Evolutionary conservation across 179 eudicot genomes (phyloP).

Genomic region (Drosera spatulata): DNA sequence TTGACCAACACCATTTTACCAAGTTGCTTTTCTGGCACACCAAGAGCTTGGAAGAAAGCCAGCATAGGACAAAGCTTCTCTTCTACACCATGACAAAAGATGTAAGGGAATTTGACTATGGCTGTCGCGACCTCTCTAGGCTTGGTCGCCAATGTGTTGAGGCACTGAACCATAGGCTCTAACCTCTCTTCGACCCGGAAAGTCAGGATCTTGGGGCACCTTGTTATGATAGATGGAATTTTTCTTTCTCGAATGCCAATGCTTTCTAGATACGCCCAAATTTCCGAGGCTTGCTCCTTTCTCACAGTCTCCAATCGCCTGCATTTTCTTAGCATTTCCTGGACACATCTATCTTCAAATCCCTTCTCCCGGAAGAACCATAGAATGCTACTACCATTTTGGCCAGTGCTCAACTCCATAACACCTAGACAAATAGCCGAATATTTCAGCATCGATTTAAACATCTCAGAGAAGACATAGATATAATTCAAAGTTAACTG

Average conservation of each 20-base stretch:
- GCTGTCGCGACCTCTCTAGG: slow-evolving; percentile 69
- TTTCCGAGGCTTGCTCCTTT: slow-evolving; percentile 60
- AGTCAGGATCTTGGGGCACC: slow-evolving; percentile 85
- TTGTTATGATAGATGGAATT: slow-evolving; percentile 55
- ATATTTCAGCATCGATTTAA: neutral
- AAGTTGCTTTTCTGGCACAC: slow-evolving; percentile 66
- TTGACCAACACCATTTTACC: slow-evolving; percentile 78
- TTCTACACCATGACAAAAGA: slow-evolving; percentile 72
- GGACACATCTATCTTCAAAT: slow-evolving; percentile 68
- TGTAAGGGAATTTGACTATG: slow-evolving; percentile 81
- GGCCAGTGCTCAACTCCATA: slow-evolving; percentile 52
- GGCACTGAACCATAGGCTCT: slow-evolving; percentile 89
- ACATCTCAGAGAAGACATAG: neutral
- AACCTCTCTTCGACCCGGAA: slow-evolving; percentile 67
- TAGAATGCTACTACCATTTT: slow-evolving; percentile 27
- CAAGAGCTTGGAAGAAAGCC: slow-evolving; percentile 85
- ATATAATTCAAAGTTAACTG: no score
- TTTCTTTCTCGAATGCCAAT: slow-evolving; percentile 87
- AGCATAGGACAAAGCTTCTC: slow-evolving; percentile 91
- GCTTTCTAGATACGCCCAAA: slow-evolving; percentile 72
- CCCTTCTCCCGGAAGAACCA: slow-evolving; percentile 95
- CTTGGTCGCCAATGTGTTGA: slow-evolving; percentile 62
- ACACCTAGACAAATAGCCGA: slow-evolving; percentile 16
- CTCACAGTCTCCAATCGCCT: slow-evolving; percentile 56
- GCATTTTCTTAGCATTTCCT: slow-evolving; percentile 69